phyloP scores from a whole-genome alignment of 2,329 filamentous ascomycete species.

The Xylariaceae sp. region DNA sequence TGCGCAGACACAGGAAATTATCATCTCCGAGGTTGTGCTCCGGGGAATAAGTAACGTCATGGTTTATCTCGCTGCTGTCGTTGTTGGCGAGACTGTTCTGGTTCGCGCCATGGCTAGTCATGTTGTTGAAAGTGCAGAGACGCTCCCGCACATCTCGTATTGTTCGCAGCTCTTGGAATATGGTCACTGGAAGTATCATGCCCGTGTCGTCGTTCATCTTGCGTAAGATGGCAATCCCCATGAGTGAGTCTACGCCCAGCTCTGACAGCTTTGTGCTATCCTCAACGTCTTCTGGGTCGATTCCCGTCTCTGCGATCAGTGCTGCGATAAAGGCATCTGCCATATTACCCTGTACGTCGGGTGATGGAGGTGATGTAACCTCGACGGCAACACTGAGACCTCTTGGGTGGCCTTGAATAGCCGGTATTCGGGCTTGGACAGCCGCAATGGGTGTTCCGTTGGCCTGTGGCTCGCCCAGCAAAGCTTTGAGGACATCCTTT shows the following conservation, averaged over 20 bases:
- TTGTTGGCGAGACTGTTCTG: no score
- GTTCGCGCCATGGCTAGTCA: background rate
- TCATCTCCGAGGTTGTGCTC: background rate
- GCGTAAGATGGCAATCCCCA: conserved; percentile 35
- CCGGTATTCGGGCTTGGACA: no score
- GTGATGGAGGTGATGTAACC: background rate
- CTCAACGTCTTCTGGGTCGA: conserved; percentile 28
- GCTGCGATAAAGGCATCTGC: conserved; percentile 25
- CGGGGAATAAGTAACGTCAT: no score
- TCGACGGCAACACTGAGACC: background rate
- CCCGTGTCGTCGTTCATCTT: conserved; percentile 33
- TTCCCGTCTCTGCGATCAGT: conserved; percentile 34
- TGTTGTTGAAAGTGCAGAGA: conserved; percentile 11
- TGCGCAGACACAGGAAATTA: background rate
- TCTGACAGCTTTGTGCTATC: conserved; percentile 32
- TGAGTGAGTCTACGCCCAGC: conserved; percentile 40
- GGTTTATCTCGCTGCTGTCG: no score
- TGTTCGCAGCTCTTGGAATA: conserved; percentile 31
- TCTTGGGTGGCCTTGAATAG: background rate
- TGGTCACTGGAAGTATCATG: conserved; percentile 27
- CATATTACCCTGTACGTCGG: background rate
- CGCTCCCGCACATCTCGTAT: conserved; percentile 29
- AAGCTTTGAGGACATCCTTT: conserved; percentile 24
- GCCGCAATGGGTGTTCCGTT: background rate
- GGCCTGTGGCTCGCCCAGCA: background rate